Evolutionary conservation across 1,139 yeast species (phyloP).

Genomic region (Pneumocystis oryctolagi): DNA sequence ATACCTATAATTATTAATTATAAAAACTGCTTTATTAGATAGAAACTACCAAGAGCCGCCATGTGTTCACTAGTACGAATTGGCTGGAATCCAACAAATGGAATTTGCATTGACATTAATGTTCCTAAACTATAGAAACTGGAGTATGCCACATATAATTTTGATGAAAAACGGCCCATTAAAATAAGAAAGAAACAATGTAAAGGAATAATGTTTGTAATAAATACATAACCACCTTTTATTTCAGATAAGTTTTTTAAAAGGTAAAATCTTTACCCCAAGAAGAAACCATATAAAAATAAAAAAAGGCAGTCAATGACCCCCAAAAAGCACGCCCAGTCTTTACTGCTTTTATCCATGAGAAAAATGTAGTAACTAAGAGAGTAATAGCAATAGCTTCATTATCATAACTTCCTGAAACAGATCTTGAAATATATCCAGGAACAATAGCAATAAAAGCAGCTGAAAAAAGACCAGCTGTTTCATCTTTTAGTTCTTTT

Average conservation of each 20-base stretch:
- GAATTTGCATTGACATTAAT: constrained; percentile 95
- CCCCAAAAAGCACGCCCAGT: constrained; percentile 80
- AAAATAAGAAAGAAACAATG: constrained; percentile 79
- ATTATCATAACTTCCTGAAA: constrained; percentile 96
- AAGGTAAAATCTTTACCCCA: constrained; percentile 50
- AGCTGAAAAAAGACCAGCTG: constrained; percentile 86
- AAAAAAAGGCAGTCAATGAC: constrained; percentile 68
- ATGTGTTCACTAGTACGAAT: constrained; percentile 95
- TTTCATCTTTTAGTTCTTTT: constrained; percentile 72
- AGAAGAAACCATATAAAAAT: constrained; percentile 99
- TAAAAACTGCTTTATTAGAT: neutral
- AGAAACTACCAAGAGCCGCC: constrained; percentile 67
- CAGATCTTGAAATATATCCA: constrained; percentile 94
- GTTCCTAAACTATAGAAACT: constrained; percentile 97
- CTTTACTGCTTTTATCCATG: constrained; percentile 90
- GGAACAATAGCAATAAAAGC: constrained; percentile 96
- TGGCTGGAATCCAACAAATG: constrained; percentile 94
- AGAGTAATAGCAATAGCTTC: constrained; percentile 97
- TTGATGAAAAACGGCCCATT: constrained; percentile 87
- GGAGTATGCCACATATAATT: constrained; percentile 77
- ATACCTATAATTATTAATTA: constrained; percentile 26
- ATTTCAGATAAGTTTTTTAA: neutral
- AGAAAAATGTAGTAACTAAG: constrained; percentile 85
- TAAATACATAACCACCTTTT: constrained; percentile 71
- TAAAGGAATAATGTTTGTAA: constrained; percentile 90